These are phyloP conservation scores for Brassica juncea DNA, from an alignment of 345 rosid genomes.

Conservation along the genomic window DNA sequence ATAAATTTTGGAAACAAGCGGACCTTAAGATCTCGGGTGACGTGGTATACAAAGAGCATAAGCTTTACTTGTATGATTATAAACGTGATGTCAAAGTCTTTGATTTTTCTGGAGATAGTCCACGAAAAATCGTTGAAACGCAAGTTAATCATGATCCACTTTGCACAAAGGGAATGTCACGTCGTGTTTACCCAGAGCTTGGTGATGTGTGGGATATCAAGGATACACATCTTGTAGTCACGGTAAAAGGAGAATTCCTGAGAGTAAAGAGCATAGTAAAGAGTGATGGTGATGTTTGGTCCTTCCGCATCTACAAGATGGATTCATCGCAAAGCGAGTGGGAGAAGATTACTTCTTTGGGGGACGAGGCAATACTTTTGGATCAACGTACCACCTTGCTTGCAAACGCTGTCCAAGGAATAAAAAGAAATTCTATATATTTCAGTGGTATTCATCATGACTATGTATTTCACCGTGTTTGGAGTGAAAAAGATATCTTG, in stretches of 20 bases:
- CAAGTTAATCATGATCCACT: not conserved
- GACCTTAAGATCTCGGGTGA: not conserved
- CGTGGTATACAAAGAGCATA: not conserved
- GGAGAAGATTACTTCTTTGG: not conserved
- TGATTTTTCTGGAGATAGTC: constrained; percentile 6
- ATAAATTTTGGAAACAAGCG: constrained; percentile 3
- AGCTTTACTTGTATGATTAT: not conserved
- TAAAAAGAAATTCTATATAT: constrained; percentile 1
- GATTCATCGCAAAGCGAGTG: not conserved
- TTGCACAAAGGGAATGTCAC: not conserved
- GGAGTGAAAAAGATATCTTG: constrained; percentile 3
- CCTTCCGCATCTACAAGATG: not conserved
- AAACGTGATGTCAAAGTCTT: not conserved
- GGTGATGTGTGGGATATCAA: not conserved
- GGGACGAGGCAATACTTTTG: not conserved
- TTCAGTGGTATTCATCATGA: not conserved
- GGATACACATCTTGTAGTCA: not conserved
- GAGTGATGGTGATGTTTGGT: not conserved
- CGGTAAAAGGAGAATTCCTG: not conserved
- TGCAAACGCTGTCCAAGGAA: not conserved
- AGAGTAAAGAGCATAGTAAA: not conserved
- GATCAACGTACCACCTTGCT: not conserved
- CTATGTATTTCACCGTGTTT: not conserved
- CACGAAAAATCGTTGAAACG: not conserved
- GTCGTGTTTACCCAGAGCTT: not conserved